These are phyloP conservation scores for Zoysia pacifica DNA, from an alignment of 176 grass and related monocot genomes.

Conservation along the genomic window DNA sequence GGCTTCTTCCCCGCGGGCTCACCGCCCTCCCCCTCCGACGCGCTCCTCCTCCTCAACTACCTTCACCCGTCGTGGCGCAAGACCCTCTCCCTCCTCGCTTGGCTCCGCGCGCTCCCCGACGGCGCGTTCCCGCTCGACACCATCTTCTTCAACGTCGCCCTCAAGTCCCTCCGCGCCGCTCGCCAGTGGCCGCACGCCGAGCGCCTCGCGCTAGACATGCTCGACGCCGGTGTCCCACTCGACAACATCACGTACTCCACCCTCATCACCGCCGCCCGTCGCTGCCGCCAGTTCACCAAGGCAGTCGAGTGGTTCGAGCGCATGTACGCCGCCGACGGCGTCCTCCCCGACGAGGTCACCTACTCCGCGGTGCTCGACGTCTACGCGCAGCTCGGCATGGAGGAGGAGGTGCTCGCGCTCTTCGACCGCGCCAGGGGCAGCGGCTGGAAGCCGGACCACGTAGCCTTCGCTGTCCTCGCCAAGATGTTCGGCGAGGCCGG, in stretches of 20 bases:
- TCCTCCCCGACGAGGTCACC: constrained; percentile 86
- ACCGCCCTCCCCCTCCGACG: constrained; percentile 59
- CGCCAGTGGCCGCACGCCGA: constrained; percentile 66
- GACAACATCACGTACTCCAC: constrained; percentile 98
- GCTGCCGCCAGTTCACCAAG: constrained; percentile 70
- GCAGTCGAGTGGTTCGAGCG: constrained; percentile 85
- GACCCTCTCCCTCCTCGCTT: constrained; percentile 65
- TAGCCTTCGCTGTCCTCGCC: constrained; percentile 75
- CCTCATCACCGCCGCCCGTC: constrained; percentile 69
- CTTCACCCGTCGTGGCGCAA: constrained; percentile 64
- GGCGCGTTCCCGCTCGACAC: constrained; percentile 46
- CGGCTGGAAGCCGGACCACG: constrained; percentile 78
- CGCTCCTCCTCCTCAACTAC: constrained; percentile 73
- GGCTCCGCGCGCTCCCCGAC: constrained; percentile 43
- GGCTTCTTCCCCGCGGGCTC: constrained; percentile 41
- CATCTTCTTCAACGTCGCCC: constrained; percentile 83
- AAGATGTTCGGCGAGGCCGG: constrained; percentile 87
- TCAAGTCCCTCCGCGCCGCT: constrained; percentile 74
- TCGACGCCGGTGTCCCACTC: constrained; percentile 51
- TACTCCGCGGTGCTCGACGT: constrained; percentile 79
- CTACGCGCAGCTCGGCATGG: constrained; percentile 68
- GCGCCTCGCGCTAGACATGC: constrained; percentile 70
- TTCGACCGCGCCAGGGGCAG: constrained; percentile 74
- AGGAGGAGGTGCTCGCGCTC: constrained; percentile 71
- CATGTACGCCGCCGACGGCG: constrained; percentile 62